phyloP scores from a whole-genome alignment of 1,139 yeast species.

The Sugiyamaella xylanicola region DNA sequence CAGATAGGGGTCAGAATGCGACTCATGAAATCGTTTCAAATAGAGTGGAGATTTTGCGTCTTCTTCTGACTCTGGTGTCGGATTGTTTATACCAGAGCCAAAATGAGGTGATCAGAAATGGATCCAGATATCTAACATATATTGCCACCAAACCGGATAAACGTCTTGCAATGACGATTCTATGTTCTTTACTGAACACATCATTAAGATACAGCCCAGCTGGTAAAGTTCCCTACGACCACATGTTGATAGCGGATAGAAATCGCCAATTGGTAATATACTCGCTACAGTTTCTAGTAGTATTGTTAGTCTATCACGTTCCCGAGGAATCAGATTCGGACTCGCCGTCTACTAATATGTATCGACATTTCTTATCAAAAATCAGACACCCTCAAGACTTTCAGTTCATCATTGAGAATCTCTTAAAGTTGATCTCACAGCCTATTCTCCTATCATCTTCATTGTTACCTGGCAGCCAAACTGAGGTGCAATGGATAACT shows the following conservation, averaged over 20 bases:
- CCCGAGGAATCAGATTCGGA: conserved; percentile 44
- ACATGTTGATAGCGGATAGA: conserved; percentile 47
- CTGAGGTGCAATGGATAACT: conserved; percentile 39
- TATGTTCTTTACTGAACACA: conserved; percentile 70
- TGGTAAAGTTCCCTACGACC: conserved; percentile 48
- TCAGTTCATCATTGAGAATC: conserved; percentile 49
- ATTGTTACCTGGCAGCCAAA: conserved; percentile 40
- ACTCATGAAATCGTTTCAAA: conserved; percentile 56
- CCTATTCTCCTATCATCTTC: conserved; percentile 41
- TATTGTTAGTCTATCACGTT: conserved; percentile 66
- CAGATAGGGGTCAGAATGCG: conserved; percentile 49
- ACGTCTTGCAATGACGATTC: conserved; percentile 53
- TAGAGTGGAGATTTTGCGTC: conserved; percentile 65
- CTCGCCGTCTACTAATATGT: conserved; percentile 39
- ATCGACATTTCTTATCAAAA: conserved; percentile 41
- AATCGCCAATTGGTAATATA: conserved; percentile 58
- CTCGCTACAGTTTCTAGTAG: conserved; percentile 62
- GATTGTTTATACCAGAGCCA: conserved; percentile 58
- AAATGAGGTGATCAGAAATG: conserved; percentile 50
- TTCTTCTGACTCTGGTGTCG: conserved; percentile 66
- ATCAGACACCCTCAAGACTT: conserved; percentile 47
- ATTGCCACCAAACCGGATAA: conserved; percentile 58
- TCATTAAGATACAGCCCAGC: conserved; percentile 43
- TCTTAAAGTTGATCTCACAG: conserved; percentile 37
- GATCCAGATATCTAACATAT: conserved; percentile 61